Base-by-base conservation (phyloP, 306 rosid genomes). In the Elaeagnus macrophylla region DNA sequence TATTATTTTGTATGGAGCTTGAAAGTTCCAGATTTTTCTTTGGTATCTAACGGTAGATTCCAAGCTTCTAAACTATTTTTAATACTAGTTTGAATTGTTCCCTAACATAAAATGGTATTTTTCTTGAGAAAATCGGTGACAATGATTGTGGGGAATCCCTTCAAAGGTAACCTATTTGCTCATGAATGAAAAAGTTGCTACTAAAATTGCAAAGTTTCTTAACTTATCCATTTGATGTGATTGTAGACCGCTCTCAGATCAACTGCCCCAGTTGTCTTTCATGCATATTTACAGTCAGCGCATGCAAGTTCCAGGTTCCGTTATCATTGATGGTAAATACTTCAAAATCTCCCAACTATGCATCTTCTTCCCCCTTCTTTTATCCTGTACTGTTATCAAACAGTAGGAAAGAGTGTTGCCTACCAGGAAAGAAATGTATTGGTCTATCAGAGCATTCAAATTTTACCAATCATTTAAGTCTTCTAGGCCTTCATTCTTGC, bases 291-390 rank as follows among this genome's bases (percentile, higher is more conserved):
- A 81, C 76, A 65, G 84, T 42, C 81, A 77, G 67, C 73, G 95
- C 57, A 66, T 53, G 43, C 77, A 59, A 53, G 86, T 77, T 47
- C 94, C 86, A 17, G 95, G 88, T 63, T 69, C 91, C 48, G 57
- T 83, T 50, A 74, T 90, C 48, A 90, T 90, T 9, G 97, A 90
- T 62, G 97, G 95, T 90, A 57, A 73, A 12, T 41, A 39, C 12
- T 13, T 15, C 17, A 6, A 45, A 13, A 7, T 2, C 8, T 38
- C 9, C 46, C 10, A 15, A 47, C 8, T 42, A 42, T 42, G 46
- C 12, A 42, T 42, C 13, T 11, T 42, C 11, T 42, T 13, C 13
- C 13, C 13, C 5, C 6, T 40, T 40, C 44, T 40, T 40, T 40
- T 13, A 9, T 9, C 9, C 46, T 25, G 32, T 5, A 25, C 32